phyloP scores from a whole-genome alignment of 1,284 basidiomycete genomes.

The Farysia itapuensis region DNA sequence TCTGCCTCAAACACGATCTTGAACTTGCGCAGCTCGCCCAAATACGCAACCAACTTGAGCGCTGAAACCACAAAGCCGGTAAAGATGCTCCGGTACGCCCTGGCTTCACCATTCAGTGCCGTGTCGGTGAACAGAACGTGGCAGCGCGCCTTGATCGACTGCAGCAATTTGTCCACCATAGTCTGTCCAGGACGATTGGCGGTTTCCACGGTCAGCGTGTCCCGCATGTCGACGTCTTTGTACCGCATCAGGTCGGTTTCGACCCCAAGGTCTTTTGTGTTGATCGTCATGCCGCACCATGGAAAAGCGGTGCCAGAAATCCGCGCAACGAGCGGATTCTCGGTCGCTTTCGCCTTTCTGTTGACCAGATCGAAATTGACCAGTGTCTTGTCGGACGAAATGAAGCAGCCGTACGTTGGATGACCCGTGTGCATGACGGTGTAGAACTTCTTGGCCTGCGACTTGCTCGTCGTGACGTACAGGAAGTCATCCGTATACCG shows the following conservation, averaged over 20 bases:
- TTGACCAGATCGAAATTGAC: constrained; percentile 80
- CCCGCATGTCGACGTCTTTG: constrained; percentile 45
- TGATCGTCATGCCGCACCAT: constrained; percentile 55
- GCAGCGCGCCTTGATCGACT: constrained; percentile 37
- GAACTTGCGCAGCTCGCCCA: constrained; percentile 67
- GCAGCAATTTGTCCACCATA: constrained; percentile 51
- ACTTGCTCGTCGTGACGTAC: constrained; percentile 73
- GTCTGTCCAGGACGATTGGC: constrained; percentile 44
- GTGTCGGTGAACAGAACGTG: constrained; percentile 79
- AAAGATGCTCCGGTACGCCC: constrained; percentile 79
- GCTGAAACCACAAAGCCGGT: constrained; percentile 81
- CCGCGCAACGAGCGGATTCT: constrained; percentile 46
- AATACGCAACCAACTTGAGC: constrained; percentile 83
- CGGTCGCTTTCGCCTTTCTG: constrained; percentile 46
- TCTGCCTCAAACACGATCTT: constrained; percentile 4
- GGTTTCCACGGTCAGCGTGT: constrained; percentile 58
- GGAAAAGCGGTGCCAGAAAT: constrained; percentile 38
- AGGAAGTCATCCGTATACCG: constrained; percentile 93
- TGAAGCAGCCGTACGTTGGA: constrained; percentile 83
- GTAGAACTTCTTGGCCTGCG: constrained; percentile 73
- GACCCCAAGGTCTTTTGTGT: constrained; percentile 37
- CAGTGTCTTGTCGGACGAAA: constrained; percentile 83
- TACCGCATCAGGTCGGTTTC: constrained; percentile 45
- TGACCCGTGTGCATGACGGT: constrained; percentile 75
- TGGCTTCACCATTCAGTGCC: constrained; percentile 68